Base-by-base conservation (phyloP, 805 yeast genomes). In the Scheffersomyces coipomensis region DNA sequence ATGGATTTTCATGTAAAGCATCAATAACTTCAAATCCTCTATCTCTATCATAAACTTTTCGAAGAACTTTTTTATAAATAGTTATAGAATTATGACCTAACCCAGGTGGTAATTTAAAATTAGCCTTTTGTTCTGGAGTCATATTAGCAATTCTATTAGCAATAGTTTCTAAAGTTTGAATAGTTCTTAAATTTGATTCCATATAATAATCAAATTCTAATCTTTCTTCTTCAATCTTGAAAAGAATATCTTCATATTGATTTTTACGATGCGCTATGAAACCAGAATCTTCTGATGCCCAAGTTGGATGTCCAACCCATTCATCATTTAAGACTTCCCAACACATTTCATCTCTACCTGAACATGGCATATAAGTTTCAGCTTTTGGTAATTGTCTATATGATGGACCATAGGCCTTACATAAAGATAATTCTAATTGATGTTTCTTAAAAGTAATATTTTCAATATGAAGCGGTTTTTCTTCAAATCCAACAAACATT, bases 291-390 rank as follows among this genome's bases (percentile, higher is more conserved):
- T 93, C 99, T 0, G 98, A 91, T 3, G 98, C 99, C 99, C 99
- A 93, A n/a, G 96, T 95, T 17, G 99, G 99, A 64, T 93, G 98
- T 5, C 97, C 97, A 25, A 93, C 98, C 97, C 98, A 93, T 64
- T 91, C 98, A 61, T 93, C 99, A 62, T 93, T 93, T 52, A 93
- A 75, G 12, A 93, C 97, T 56, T 91, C 97, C 97, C 97, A 91
- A 60, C 99, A 93, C 90, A 93, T 86, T 53, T 91, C 98, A 64
- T 93, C 99, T 53, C 99, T 81, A 13, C 99, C 99, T 8, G 96
- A 86, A 53, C 98, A 91, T 17, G 98, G 97, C 96, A 89, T 89
- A 55, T 80, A 86, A 0, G 96, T 88, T 60, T 91, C 98, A 1
- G 93, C 79, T 53, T 90, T 90, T 19, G 99, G 99, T 39, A 91